Percentiles rank a stretch among this genome's conserved stretches.
These are phyloP conservation scores for Aegilops bicornis DNA, from an alignment of 176 grass and related monocot species.

Conservation along the genomic window DNA sequence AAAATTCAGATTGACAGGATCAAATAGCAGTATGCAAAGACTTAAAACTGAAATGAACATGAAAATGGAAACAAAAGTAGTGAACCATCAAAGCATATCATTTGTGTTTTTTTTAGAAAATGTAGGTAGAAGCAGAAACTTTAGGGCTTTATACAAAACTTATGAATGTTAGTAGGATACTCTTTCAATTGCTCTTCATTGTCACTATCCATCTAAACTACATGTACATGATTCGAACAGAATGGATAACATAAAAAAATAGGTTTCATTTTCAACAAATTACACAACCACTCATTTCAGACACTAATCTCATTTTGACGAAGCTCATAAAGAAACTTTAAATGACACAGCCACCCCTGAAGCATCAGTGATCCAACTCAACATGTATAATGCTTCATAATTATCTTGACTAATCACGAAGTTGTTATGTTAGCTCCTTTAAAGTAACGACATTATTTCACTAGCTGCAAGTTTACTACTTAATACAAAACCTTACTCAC, in stretches of 20 bases:
- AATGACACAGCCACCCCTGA: not conserved
- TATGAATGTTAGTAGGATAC: not conserved
- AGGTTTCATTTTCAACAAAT: not conserved
- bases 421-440: not conserved
- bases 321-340: conserved; percentile 16
- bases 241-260: not conserved
- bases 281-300: conserved; percentile 13
- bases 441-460: not conserved
- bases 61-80: not conserved
- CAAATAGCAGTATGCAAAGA: conserved; percentile 10
- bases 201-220: conserved; percentile 13
- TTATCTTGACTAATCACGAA: not conserved
- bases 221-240: not conserved
- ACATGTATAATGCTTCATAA: not conserved
- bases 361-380: not conserved
- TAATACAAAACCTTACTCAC: not conserved
- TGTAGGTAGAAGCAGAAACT: not conserved
- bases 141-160: not conserved
- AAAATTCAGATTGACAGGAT: conserved; percentile 25
- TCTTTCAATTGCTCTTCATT: not conserved
- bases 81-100: not conserved
- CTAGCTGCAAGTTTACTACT: not conserved
- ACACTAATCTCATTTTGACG: not conserved
- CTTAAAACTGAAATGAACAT: not conserved
- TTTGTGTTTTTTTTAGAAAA: not conserved